A percentile compares a stretch with the other conserved stretches of the same genome.
These are phyloP conservation scores for Colletotrichum sp. DNA, from an alignment of 2,329 filamentous ascomycete species.

Conservation along the genomic window DNA sequence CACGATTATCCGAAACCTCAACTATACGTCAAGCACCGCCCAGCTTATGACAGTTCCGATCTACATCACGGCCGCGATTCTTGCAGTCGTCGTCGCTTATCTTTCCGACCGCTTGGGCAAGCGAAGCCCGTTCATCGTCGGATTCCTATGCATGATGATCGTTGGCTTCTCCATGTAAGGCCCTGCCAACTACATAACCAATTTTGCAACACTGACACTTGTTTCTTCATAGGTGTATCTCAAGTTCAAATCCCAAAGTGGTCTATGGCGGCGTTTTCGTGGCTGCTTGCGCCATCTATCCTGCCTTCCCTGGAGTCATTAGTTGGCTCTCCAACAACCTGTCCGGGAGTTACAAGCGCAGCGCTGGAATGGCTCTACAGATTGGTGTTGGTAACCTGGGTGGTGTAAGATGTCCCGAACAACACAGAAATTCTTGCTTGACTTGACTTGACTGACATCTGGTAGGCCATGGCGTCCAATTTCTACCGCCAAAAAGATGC, in stretches of 20 bases:
- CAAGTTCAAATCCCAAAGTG: slow-evolving; percentile 60
- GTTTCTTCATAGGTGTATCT: slow-evolving; percentile 55
- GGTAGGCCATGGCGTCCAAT: slow-evolving; percentile 72
- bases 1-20: slow-evolving; percentile 65
- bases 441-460: neutral
- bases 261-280: slow-evolving; percentile 80
- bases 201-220: neutral
- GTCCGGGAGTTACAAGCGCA: slow-evolving; percentile 69
- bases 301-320: slow-evolving; percentile 79
- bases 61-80: slow-evolving; percentile 66
- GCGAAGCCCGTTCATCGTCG: slow-evolving; percentile 60
- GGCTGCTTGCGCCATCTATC: slow-evolving; percentile 79
- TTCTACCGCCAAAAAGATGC: slow-evolving; percentile 65
- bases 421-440: accelerated
- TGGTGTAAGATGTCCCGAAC: slow-evolving; percentile 39
- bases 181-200: too few relatives aligned
- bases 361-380: slow-evolving; percentile 68
- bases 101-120: slow-evolving; percentile 60
- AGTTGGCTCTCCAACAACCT: slow-evolving; percentile 82
- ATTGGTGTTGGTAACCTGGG: slow-evolving; percentile 66
- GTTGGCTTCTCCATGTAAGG: slow-evolving; percentile 61
- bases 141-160: slow-evolving; percentile 56
- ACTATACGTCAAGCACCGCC: slow-evolving; percentile 61
- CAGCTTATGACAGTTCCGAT: slow-evolving; percentile 70
- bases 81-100: slow-evolving; percentile 59